phyloP scores from a whole-genome alignment of 2,329 filamentous ascomycete species.

The Stromatinia cepivora region DNA sequence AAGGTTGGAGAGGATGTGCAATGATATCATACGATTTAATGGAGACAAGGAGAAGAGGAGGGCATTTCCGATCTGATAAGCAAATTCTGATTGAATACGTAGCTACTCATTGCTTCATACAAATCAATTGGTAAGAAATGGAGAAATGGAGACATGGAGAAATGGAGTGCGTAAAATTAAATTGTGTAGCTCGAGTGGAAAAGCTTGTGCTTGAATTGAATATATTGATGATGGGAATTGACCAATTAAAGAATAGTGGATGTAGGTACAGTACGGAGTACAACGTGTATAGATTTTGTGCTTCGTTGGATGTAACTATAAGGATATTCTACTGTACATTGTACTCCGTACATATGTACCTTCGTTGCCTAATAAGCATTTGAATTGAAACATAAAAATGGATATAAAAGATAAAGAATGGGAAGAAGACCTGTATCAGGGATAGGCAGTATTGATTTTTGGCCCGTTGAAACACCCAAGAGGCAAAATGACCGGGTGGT shows the following conservation, averaged over 20 bases:
- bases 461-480: neutral
- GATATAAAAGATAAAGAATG: neutral
- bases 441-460: neutral
- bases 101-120: neutral
- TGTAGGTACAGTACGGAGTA: neutral
- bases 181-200: neutral
- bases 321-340: neutral
- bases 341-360: too few species aligned
- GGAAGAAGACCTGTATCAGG: neutral
- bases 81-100: neutral
- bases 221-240: neutral
- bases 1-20: neutral
- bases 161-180: neutral
- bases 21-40: slow-evolving; percentile 1
- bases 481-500: neutral
- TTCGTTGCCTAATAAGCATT: neutral
- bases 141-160: neutral
- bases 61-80: neutral
- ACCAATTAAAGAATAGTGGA: neutral
- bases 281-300: neutral
- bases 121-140: too few species aligned
- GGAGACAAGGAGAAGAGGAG: neutral
- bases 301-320: neutral
- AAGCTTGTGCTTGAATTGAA: neutral
- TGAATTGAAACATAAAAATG: neutral